A percentile compares a stretch with the other conserved stretches of the same genome.
Evolutionary conservation across 805 yeast species (phyloP).

Genomic region (Saccharomycopsis babjevae): DNA sequence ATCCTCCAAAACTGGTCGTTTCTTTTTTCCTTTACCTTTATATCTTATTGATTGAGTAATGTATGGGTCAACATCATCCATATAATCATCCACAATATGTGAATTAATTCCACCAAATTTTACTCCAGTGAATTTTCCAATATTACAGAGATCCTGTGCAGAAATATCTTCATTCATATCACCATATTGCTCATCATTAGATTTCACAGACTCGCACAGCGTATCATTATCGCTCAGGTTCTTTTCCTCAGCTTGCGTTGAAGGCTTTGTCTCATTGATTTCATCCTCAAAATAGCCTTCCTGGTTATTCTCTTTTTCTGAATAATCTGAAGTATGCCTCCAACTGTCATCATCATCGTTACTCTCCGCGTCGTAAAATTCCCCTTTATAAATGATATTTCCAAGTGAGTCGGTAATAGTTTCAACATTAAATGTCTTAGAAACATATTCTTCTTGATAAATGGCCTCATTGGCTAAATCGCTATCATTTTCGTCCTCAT

Average conservation of each 20-base stretch:
- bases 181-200: not conserved
- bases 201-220: not conserved
- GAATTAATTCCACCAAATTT: not conserved
- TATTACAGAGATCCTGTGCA: not conserved
- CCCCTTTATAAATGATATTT: not conserved
- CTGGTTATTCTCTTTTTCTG: not conserved
- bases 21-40: conserved; percentile 22
- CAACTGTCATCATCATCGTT: not conserved
- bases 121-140: not conserved
- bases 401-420: not conserved
- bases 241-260: not conserved
- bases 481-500: not conserved
- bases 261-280: not conserved
- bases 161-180: not conserved
- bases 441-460: not conserved
- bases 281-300: not conserved
- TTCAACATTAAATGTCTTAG: not conserved
- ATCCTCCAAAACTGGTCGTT: conserved; percentile 8
- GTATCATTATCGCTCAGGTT: not conserved
- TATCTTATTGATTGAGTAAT: conserved; percentile 2
- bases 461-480: not conserved
- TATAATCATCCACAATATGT: not conserved
- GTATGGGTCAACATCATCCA: conserved; percentile 1
- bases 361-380: not conserved
- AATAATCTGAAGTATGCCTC: not conserved